These are phyloP conservation scores for Leishmania aethiopica DNA, from an alignment of 208 protist genomes.

Conservation along the genomic window DNA sequence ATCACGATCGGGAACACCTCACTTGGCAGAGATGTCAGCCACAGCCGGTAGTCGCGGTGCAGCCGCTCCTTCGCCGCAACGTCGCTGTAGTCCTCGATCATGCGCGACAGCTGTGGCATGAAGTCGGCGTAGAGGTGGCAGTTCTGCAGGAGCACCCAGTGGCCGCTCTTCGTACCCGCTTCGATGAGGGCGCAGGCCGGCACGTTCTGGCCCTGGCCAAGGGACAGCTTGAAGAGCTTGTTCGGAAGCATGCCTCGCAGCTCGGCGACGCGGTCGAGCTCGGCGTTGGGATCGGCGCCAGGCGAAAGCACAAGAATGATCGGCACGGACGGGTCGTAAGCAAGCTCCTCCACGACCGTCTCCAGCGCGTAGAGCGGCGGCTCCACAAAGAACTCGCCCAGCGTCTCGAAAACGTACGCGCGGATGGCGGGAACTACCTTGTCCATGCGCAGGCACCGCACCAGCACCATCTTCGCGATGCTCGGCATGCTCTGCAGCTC, in stretches of 20 bases:
- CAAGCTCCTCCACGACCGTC: constrained; percentile 88
- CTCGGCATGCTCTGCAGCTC: constrained; percentile 53
- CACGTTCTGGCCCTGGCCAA: constrained; percentile 96
- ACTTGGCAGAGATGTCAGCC: constrained; percentile 98
- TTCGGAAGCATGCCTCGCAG: constrained; percentile 79
- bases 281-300: constrained; percentile 96
- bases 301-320: constrained; percentile 98
- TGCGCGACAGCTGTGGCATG: constrained; percentile 92
- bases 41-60: constrained; percentile 96
- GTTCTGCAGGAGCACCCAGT: constrained; percentile 97
- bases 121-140: constrained; percentile 96
- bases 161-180: constrained; percentile 80
- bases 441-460: constrained; percentile 95
- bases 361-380: constrained; percentile 95
- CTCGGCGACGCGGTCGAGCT: constrained; percentile 96
- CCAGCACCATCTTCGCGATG: constrained; percentile 92
- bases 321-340: constrained; percentile 88
- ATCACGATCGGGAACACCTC: constrained; percentile 97
- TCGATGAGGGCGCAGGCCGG: constrained; percentile 92
- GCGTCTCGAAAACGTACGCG: constrained; percentile 85
- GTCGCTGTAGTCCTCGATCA: constrained; percentile 94
- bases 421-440: constrained; percentile 95
- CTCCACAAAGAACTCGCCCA: constrained; percentile 89
- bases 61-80: constrained; percentile 88
- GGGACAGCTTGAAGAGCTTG: constrained; percentile 92